phyloP scores from a whole-genome alignment of 768 basidiomycete genomes.

The Boletus huronensis region DNA sequence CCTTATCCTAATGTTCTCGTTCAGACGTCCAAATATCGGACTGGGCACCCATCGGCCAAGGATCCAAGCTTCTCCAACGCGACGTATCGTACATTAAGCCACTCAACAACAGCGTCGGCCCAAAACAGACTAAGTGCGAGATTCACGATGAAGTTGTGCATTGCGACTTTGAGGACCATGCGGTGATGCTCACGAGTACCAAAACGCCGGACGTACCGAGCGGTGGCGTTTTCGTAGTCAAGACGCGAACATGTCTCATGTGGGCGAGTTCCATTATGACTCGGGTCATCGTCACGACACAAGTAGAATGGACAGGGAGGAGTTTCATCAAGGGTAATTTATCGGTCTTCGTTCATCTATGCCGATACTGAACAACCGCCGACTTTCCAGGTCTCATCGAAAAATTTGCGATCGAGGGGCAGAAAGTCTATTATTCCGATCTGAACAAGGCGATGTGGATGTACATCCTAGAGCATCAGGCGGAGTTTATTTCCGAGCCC shows the following conservation, averaged over 20 bases:
- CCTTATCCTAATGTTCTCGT: background rate
- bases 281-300: constrained; percentile 80
- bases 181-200: constrained; percentile 84
- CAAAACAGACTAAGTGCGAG: constrained; percentile 94
- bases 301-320: constrained; percentile 94
- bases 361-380: background rate
- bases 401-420: constrained; percentile 85
- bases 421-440: constrained; percentile 80
- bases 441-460: constrained; percentile 79
- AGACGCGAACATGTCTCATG: constrained; percentile 91
- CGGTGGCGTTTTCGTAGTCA: constrained; percentile 89
- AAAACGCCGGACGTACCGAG: constrained; percentile 93
- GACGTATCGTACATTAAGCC: constrained; percentile 98
- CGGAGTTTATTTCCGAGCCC: constrained; percentile 86
- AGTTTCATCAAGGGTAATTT: constrained; percentile 89
- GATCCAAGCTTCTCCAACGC: constrained; percentile 69
- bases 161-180: constrained; percentile 80
- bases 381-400: constrained; percentile 80
- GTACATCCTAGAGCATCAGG: constrained; percentile 86
- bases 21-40: constrained; percentile 94
- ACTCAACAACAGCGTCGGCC: constrained; percentile 80
- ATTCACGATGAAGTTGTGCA: constrained; percentile 81
- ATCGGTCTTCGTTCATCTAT: background rate
- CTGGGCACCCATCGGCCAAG: constrained; percentile 70
- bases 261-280: constrained; percentile 84